Percentiles rank a stretch among this genome's conserved stretches.
Conservation (phyloP, 2,329 filamentous ascomycete species). For the Fusarium sp. region DNA sequence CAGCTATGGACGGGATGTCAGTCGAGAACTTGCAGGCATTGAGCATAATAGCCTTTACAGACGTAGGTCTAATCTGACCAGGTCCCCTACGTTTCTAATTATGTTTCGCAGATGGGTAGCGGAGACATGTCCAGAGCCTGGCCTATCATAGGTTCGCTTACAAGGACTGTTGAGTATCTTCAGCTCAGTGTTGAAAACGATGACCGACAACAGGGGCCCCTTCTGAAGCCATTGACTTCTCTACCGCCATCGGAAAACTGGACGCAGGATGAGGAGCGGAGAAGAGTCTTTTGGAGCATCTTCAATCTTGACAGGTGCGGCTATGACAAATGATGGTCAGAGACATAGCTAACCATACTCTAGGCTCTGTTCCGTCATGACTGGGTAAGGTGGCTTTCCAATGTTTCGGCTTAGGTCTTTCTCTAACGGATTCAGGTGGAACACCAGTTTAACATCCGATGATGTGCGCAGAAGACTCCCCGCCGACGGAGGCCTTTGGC, state of each 20-base stretch:
- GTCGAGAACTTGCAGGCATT: slow-evolving; percentile 44
- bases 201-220: slow-evolving; percentile 26
- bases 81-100: fast-evolving
- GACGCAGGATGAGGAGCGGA: slow-evolving; percentile 52
- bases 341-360: not conserved
- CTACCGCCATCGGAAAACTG: slow-evolving; percentile 45
- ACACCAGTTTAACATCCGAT: slow-evolving; percentile 52
- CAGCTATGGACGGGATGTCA: slow-evolving; percentile 41
- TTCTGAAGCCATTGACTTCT: slow-evolving; percentile 8
- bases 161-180: slow-evolving; percentile 50
- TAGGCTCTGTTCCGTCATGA: slow-evolving; percentile 39
- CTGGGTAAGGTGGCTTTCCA: not conserved
- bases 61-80: slow-evolving; percentile 13
- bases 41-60: slow-evolving; percentile 42
- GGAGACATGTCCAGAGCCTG: slow-evolving; percentile 47
- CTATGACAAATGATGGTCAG: fast-evolving
- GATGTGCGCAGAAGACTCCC: slow-evolving; percentile 51
- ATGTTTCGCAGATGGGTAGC: slow-evolving; percentile 44
- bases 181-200: slow-evolving; percentile 49
- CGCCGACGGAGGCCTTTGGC: slow-evolving; percentile 59
- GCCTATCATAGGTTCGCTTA: slow-evolving; percentile 51
- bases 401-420: fast-evolving
- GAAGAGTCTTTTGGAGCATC: slow-evolving; percentile 53
- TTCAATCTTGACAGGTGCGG: slow-evolving; percentile 51
- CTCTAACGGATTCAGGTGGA: slow-evolving; percentile 46